Evolutionary conservation across 2,329 filamentous ascomycete species (phyloP).

Genomic region (Diaporthe sp.): DNA sequence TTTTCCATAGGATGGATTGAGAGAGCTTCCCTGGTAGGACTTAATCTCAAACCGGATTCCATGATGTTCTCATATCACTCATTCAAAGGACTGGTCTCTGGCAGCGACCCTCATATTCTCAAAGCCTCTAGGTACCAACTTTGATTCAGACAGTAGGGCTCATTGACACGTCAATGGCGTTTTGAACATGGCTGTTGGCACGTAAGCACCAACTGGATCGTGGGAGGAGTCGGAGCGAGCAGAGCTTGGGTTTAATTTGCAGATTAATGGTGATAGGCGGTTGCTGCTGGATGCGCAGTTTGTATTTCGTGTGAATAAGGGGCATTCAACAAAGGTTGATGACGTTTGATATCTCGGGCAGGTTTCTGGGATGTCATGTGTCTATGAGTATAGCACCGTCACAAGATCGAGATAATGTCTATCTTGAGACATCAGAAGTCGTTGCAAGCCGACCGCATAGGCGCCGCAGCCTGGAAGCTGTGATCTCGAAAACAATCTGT

Average conservation of each 20-base stretch:
- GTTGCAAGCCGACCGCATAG: not conserved
- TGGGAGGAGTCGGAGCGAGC: not conserved
- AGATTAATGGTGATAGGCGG: constrained; percentile 3
- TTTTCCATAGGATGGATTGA: not conserved
- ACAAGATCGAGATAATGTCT: not conserved
- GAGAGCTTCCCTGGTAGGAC: not conserved
- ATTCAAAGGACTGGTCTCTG: not conserved
- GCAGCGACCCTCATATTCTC: not conserved
- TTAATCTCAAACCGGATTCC: not conserved
- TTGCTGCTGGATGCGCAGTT: not conserved
- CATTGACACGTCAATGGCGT: not conserved
- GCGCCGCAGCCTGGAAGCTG: not conserved
- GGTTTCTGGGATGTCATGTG: constrained; percentile 7
- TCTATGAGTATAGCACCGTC: not conserved
- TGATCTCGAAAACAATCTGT: not conserved
- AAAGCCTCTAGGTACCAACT: not conserved
- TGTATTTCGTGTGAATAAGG: constrained; percentile 5
- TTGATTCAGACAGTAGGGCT: not conserved
- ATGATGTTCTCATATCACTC: not conserved
- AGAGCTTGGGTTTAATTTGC: constrained; percentile 9
- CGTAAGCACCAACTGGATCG: not conserved
- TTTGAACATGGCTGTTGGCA: not conserved
- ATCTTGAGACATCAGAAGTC: not conserved
- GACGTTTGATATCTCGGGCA: not conserved
- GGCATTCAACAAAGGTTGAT: not conserved